A percentile compares a stretch with the other conserved stretches of the same genome.
Evolutionary conservation across 2,329 filamentous ascomycete species (phyloP).

Genomic region (Lecanicillium sp.): DNA sequence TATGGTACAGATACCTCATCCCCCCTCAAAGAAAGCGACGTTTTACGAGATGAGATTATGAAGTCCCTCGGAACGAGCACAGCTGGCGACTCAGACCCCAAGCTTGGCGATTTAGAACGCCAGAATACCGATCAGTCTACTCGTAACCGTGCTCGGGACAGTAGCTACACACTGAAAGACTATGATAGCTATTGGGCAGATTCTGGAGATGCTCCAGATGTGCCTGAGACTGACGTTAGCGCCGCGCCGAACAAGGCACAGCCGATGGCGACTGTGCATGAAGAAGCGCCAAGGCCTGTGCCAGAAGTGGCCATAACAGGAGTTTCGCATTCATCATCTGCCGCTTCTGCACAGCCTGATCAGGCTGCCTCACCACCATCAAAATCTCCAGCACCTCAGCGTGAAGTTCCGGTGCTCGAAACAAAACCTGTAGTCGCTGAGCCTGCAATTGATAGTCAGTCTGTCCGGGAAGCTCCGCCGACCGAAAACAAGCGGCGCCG

Average conservation of each 20-base stretch:
- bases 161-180: constrained; percentile 55
- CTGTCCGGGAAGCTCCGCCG: neutral
- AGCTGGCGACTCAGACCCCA: neutral
- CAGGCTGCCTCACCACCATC: neutral
- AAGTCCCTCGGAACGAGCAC: constrained; percentile 50
- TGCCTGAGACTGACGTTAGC: neutral
- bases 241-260: neutral
- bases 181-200: constrained; percentile 61
- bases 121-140: neutral
- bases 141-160: constrained; percentile 34
- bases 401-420: too few relatives aligned
- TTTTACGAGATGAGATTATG: constrained; percentile 66
- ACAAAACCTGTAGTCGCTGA: too few relatives aligned
- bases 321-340: neutral
- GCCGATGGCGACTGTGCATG: neutral
- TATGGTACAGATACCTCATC: constrained; percentile 42
- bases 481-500: constrained; percentile 16
- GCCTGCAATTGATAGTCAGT: too few relatives aligned
- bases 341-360: neutral
- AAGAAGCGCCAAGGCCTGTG: neutral
- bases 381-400: too few relatives aligned
- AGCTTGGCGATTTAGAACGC: neutral
- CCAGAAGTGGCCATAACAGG: neutral
- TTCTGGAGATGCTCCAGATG: constrained; percentile 5
- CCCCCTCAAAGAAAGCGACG: constrained; percentile 61